phyloP scores from a whole-genome alignment of 2,329 filamentous ascomycete genomes.

The Phaeophleospora eucalypticola region DNA sequence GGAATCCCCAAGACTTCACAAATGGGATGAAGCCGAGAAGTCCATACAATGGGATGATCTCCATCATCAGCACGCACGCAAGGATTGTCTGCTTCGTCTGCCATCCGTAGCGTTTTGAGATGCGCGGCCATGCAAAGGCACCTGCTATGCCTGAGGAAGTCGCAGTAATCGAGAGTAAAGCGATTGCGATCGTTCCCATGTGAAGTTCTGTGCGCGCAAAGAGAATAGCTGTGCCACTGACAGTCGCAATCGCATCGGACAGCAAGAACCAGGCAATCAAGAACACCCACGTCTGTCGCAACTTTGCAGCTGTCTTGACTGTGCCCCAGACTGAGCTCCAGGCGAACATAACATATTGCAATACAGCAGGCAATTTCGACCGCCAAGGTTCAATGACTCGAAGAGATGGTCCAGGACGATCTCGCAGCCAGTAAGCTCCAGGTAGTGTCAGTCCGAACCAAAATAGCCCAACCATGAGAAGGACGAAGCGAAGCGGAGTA shows the following conservation, averaged over 20 bases:
- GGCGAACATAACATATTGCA: slow-evolving; percentile 72
- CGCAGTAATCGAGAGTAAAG: slow-evolving; percentile 83
- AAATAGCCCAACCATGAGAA: slow-evolving; percentile 80
- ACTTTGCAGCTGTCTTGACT: slow-evolving; percentile 62
- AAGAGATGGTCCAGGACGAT: slow-evolving; percentile 64
- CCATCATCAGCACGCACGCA: slow-evolving; percentile 77
- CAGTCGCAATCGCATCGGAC: slow-evolving; percentile 87
- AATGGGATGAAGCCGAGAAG: slow-evolving; percentile 77
- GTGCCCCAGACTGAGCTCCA: slow-evolving; percentile 81
- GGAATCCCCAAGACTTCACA: slow-evolving; percentile 65
- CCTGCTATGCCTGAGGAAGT: slow-evolving; percentile 81
- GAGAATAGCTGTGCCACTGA: slow-evolving; percentile 87
- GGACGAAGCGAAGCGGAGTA: slow-evolving; percentile 73
- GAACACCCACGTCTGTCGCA: slow-evolving; percentile 70
- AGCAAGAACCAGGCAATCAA: slow-evolving; percentile 85
- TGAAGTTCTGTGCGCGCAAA: slow-evolving; percentile 87
- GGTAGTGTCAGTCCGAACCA: slow-evolving; percentile 86
- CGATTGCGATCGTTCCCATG: slow-evolving; percentile 81
- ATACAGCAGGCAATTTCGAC: slow-evolving; percentile 10
- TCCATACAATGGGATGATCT: slow-evolving; percentile 85
- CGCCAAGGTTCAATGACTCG: slow-evolving; percentile 33
- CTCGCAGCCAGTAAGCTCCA: slow-evolving; percentile 73
- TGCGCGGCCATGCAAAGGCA: slow-evolving; percentile 78
- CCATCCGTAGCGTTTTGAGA: slow-evolving; percentile 64
- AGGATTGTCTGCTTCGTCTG: slow-evolving; percentile 79